Percentiles rank a stretch among this genome's conserved stretches.
phyloP scores from a whole-genome alignment of 306 rosid species.

The Citrullus colocynthis region DNA sequence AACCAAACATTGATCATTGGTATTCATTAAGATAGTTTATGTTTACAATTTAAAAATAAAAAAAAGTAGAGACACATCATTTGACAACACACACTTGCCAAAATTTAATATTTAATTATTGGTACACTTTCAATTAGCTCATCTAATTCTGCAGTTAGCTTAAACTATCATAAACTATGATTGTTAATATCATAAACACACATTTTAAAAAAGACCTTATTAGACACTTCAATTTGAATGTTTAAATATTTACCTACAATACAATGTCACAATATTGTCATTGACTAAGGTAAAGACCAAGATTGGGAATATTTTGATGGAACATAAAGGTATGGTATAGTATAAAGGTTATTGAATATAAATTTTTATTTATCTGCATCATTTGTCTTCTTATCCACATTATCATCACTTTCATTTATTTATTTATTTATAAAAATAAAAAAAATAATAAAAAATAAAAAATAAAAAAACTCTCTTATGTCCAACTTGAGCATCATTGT shows the following conservation, averaged over 20 bases:
- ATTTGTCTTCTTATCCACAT: slow-evolving; percentile 2
- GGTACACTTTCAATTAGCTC: not conserved
- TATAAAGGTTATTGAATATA: not conserved
- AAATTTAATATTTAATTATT: not conserved
- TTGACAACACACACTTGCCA: not conserved
- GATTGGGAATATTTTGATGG: not conserved
- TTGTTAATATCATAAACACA: too few relatives aligned
- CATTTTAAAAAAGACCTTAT: too few relatives aligned
- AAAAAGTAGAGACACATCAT: not conserved
- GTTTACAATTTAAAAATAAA: too few relatives aligned
- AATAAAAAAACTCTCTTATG: not conserved
- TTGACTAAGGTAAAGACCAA: not conserved
- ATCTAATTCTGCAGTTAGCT: not conserved
- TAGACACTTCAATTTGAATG: too few relatives aligned
- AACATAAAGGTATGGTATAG: not conserved
- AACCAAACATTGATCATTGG: not conserved
- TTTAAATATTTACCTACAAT: too few relatives aligned
- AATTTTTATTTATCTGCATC: not conserved
- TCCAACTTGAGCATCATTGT: not conserved
- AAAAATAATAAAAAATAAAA: too few relatives aligned
- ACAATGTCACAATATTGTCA: too few relatives aligned
- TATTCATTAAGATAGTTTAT: not conserved
- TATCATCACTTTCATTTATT: not conserved
- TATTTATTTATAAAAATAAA: not conserved
- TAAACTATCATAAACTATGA: not conserved